A percentile compares a stretch with the other conserved stretches of the same genome.
Conservation (phyloP, 805 yeast species). For the Zygoascus flipseniorum region DNA sequence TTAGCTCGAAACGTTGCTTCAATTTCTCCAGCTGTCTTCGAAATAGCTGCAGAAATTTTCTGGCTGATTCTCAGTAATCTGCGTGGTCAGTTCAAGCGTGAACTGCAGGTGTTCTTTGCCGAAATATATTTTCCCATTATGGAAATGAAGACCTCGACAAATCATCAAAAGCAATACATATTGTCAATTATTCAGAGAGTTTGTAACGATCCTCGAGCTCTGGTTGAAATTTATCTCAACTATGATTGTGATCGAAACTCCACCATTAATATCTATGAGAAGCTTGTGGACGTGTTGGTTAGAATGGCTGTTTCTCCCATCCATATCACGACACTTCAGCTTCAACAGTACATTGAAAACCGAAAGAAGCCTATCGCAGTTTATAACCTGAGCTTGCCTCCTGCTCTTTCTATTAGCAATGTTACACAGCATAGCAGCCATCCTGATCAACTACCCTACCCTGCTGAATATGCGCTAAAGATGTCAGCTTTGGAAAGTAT, state of each 20-base stretch:
- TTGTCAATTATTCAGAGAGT: conserved; percentile 72
- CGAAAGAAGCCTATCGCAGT: conserved; percentile 53
- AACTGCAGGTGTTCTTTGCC: conserved; percentile 85
- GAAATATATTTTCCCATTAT: conserved; percentile 93
- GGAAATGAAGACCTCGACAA: conserved; percentile 82
- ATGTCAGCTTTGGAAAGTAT: conserved; percentile 72
- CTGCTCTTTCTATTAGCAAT: conserved; percentile 65
- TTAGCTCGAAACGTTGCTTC: conserved; percentile 90
- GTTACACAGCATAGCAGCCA: conserved; percentile 34
- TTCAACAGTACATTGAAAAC: conserved; percentile 43
- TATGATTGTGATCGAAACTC: conserved; percentile 82
- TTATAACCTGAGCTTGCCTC: conserved; percentile 64
- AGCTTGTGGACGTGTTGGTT: conserved; percentile 68
- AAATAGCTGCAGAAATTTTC: conserved; percentile 83
- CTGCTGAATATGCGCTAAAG: conserved; percentile 77
- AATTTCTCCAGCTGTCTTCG: conserved; percentile 83
- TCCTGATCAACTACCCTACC: conserved; percentile 31
- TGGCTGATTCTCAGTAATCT: conserved; percentile 81
- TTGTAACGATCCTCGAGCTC: conserved; percentile 79
- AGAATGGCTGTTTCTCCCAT: conserved; percentile 61
- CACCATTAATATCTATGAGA: conserved; percentile 79
- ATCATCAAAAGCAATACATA: conserved; percentile 87
- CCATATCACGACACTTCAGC: conserved; percentile 63
- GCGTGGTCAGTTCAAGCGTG: conserved; percentile 82
- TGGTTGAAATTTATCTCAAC: conserved; percentile 87